A percentile compares a stretch with the other conserved stretches of the same genome.
These are phyloP conservation scores for Paecilomyces dactylethromorphus DNA, from an alignment of 2,329 filamentous ascomycete species.

Conservation along the genomic window DNA sequence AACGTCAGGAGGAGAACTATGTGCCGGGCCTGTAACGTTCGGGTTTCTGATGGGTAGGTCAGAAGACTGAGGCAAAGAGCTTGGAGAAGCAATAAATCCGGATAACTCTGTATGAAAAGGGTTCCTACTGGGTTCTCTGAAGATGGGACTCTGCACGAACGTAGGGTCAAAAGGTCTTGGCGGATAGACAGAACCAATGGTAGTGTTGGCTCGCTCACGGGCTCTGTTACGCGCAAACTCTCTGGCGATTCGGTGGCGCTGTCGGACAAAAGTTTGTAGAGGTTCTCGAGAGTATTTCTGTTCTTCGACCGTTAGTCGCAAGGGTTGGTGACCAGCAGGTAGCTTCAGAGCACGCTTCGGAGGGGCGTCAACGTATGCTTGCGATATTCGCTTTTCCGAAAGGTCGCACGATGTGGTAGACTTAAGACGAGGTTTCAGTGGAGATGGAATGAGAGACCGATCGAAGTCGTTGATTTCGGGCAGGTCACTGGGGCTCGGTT, in stretches of 20 bases:
- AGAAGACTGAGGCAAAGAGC: background rate
- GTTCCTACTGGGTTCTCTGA: background rate
- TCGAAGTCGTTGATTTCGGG: background rate
- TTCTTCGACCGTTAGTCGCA: background rate
- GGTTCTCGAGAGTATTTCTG: background rate
- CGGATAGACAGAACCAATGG: constrained; percentile 48
- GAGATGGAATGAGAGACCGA: background rate
- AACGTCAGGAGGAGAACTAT: background rate
- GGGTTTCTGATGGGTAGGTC: background rate
- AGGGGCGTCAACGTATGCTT: background rate
- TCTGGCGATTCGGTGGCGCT: background rate
- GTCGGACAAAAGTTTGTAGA: background rate
- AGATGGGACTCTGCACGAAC: background rate
- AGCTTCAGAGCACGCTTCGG: background rate
- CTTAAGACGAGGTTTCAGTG: background rate
- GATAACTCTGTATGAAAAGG: background rate
- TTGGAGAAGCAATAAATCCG: background rate
- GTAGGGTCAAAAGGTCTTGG: background rate
- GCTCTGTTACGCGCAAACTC: background rate
- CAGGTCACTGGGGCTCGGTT: background rate
- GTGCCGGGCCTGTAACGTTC: background rate
- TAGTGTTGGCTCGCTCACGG: constrained; percentile 43
- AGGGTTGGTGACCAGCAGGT: background rate
- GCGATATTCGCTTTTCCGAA: background rate
- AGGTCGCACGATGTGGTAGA: background rate